phyloP scores from a whole-genome alignment of 441 rosid genomes.

The Pelargonium myrrhifolium region DNA sequence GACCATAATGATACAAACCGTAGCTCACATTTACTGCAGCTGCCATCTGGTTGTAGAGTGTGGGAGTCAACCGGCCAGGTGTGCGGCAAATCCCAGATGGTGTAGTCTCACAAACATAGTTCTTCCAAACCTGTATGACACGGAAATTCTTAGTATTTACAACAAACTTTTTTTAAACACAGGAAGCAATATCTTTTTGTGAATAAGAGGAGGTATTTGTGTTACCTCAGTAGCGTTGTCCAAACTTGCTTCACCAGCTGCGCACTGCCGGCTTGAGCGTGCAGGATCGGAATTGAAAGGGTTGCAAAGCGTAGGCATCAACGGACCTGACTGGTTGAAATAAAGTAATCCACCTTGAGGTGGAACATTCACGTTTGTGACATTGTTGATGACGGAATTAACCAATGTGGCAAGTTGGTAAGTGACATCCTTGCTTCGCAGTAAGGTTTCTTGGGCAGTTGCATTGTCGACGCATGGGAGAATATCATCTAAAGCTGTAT shows the following conservation, averaged over 20 bases:
- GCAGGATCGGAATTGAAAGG: constrained; percentile 36
- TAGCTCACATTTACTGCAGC: constrained; percentile 74
- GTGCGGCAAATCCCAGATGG: constrained; percentile 53
- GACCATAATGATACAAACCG: constrained; percentile 67
- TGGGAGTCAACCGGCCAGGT: constrained; percentile 71
- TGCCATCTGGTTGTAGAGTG: constrained; percentile 49
- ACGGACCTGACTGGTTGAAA: constrained; percentile 62
- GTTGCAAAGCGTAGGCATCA: constrained; percentile 53
- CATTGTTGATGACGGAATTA: constrained; percentile 31
- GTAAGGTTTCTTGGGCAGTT: constrained; percentile 39
- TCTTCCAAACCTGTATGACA: constrained; percentile 60
- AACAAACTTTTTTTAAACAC: not conserved
- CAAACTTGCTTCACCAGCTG: not conserved
- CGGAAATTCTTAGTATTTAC: not conserved
- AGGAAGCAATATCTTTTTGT: no score
- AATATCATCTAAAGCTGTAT: constrained; percentile 49
- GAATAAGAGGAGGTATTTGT: not conserved
- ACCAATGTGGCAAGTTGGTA: constrained; percentile 29
- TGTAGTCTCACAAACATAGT: constrained; percentile 47
- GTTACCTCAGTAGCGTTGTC: constrained; percentile 2
- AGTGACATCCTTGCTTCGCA: constrained; percentile 36
- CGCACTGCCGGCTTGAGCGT: not conserved
- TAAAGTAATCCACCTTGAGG: constrained; percentile 26
- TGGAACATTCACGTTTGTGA: constrained; percentile 41
- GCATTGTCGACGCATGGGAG: constrained; percentile 59